Evolutionary conservation across 371 early-diverging fungal genomes (phyloP).

Genomic region (Zychaea mexicana): DNA sequence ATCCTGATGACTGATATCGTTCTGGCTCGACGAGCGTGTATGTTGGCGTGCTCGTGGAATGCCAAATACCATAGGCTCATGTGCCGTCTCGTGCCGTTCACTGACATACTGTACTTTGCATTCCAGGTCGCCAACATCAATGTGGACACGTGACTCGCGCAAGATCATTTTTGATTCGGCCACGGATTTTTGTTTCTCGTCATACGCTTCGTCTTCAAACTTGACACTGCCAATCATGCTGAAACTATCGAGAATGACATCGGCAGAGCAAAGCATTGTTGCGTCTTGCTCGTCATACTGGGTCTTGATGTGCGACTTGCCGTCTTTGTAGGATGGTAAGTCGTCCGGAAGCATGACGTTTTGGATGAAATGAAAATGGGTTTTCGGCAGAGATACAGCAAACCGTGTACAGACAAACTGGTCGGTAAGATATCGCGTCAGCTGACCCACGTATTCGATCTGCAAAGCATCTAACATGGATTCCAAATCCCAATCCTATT

Average conservation of each 20-base stretch:
- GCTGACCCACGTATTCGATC: constrained; percentile 64
- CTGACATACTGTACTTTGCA: constrained; percentile 63
- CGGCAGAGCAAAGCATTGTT: constrained; percentile 69
- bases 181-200: constrained; percentile 51
- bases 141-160: constrained; percentile 59
- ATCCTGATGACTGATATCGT: constrained; percentile 4
- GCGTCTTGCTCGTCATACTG: constrained; percentile 67
- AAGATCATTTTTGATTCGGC: constrained; percentile 57
- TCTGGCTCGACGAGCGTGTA: constrained; percentile 5
- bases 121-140: constrained; percentile 53
- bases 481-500: constrained; percentile 70
- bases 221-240: constrained; percentile 60
- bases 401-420: constrained; percentile 56
- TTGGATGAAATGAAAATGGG: constrained; percentile 76
- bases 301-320: constrained; percentile 58
- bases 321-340: constrained; percentile 54
- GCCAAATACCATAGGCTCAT: constrained; percentile 53
- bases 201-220: constrained; percentile 61
- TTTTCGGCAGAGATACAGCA: constrained; percentile 59
- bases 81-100: constrained; percentile 19
- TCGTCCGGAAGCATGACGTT: constrained; percentile 78
- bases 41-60: constrained; percentile 61
- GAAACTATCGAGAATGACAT: constrained; percentile 61
- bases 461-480: constrained; percentile 73
- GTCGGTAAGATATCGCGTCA: constrained; percentile 60